A percentile compares a stretch with the other conserved stretches of the same genome.
Evolutionary conservation across 1,284 basidiomycete genomes (phyloP).

Genomic region (Ganoderma multipileum): DNA sequence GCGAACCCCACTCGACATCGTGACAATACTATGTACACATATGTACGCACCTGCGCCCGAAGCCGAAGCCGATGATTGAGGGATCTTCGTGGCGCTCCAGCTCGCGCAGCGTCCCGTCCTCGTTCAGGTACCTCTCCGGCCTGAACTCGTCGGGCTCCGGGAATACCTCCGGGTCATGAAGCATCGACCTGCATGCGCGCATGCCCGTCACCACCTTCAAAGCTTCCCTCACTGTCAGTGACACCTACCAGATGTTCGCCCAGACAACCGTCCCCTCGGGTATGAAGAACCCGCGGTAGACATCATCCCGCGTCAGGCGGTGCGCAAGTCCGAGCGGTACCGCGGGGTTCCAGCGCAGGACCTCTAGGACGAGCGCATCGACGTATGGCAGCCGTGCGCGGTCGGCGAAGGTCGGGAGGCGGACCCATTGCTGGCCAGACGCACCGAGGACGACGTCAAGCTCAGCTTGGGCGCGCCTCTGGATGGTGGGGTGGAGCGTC

Average conservation of each 20-base stretch:
- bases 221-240: not conserved
- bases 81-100: slow-evolving; percentile 32
- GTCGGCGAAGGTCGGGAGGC: slow-evolving; percentile 44
- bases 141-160: slow-evolving; percentile 35
- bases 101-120: slow-evolving; percentile 22
- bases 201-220: not conserved
- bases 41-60: slow-evolving; percentile 35
- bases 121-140: slow-evolving; percentile 35
- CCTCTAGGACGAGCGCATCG: slow-evolving; percentile 45
- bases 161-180: slow-evolving; percentile 37
- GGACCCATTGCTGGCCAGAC: slow-evolving; percentile 21
- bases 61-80: slow-evolving; percentile 33
- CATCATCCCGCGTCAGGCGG: slow-evolving; percentile 39
- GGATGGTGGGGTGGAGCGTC: slow-evolving; percentile 43
- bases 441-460: slow-evolving; percentile 42
- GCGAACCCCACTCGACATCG: not conserved
- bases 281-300: slow-evolving; percentile 35
- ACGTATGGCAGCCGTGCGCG: slow-evolving; percentile 42
- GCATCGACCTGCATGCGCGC: slow-evolving; percentile 36
- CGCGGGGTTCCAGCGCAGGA: slow-evolving; percentile 43
- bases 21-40: not conserved
- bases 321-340: slow-evolving; percentile 40
- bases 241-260: slow-evolving; percentile 44
- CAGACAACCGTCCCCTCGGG: slow-evolving; percentile 41
- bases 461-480: slow-evolving; percentile 45